Evolutionary conservation across 2,329 filamentous ascomycete genomes (phyloP).

Genomic region (Colletotrichum cordylinicola): DNA sequence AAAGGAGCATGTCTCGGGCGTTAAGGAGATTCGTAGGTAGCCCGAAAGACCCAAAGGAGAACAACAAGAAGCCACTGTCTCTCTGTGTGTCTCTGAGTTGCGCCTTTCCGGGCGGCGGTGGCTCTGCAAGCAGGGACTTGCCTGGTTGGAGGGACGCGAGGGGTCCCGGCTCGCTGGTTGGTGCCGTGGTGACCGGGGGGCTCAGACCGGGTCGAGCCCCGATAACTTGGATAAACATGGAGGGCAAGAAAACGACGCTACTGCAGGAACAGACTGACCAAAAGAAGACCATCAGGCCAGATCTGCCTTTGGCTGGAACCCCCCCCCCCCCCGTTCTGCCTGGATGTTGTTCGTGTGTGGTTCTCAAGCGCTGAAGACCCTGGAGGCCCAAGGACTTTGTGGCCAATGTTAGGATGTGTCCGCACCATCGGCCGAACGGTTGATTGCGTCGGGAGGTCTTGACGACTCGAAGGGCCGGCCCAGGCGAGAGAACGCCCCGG

Average conservation of each 20-base stretch:
- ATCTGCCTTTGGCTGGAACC: not conserved
- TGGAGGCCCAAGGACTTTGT: not conserved
- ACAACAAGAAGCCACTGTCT: not conserved
- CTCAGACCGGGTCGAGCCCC: slow-evolving; percentile 4
- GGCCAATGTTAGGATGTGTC: not conserved
- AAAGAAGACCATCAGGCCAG: slow-evolving; percentile 9
- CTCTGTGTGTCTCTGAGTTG: not conserved
- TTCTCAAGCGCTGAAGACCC: not conserved
- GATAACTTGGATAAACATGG: slow-evolving; percentile 1
- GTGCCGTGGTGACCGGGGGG: not conserved
- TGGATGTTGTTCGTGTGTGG: not conserved
- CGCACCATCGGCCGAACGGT: not conserved
- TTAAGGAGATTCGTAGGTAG: too few relatives aligned
- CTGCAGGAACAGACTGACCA: slow-evolving; percentile 17
- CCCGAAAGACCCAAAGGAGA: not conserved
- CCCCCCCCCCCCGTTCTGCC: not conserved
- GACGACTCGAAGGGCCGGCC: not conserved
- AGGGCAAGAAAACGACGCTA: slow-evolving; percentile 4
- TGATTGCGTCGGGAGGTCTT: not conserved
- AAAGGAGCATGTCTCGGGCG: too few relatives aligned
- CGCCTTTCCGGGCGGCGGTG: not conserved
- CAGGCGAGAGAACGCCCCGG: not conserved
- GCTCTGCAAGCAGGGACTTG: not conserved
- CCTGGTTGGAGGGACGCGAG: not conserved
- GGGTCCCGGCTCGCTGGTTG: slow-evolving; percentile 6